A percentile compares a stretch with the other conserved stretches of the same genome.
Conservation (phyloP, 805 yeast genomes). For the Nakazawaea peltata region DNA sequence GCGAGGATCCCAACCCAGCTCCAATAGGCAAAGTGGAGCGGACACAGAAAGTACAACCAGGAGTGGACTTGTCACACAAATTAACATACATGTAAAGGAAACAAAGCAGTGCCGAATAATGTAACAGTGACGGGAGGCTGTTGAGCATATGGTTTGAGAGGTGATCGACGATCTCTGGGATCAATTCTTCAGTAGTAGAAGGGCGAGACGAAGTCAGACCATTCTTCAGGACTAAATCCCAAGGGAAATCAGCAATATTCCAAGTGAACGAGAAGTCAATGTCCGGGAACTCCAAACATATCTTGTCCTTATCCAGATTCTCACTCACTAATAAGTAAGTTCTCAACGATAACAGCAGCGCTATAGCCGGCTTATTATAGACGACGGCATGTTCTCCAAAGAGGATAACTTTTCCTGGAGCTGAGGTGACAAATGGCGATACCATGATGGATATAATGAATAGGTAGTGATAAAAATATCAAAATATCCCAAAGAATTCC, state of each 20-base stretch:
- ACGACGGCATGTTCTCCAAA: slow-evolving; percentile 98
- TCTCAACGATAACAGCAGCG: slow-evolving; percentile 85
- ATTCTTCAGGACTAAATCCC: slow-evolving; percentile 27
- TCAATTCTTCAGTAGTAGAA: slow-evolving; percentile 42
- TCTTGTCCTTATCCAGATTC: slow-evolving; percentile 28
- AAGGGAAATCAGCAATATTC: slow-evolving; percentile 55
- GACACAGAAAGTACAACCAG: slow-evolving; percentile 53
- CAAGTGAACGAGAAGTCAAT: slow-evolving; percentile 60
- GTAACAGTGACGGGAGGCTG: slow-evolving; percentile 45
- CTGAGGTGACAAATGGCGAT: slow-evolving; percentile 67
- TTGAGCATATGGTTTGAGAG: slow-evolving; percentile 33
- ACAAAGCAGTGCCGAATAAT: slow-evolving; percentile 72
- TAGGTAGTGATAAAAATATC: background rate
- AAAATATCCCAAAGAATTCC: too few relatives aligned
- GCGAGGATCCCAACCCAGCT: slow-evolving; percentile 95
- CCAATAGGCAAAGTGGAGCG: slow-evolving; percentile 90
- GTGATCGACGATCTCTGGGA: slow-evolving; percentile 47
- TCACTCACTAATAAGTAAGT: slow-evolving; percentile 68
- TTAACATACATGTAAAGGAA: slow-evolving; percentile 71
- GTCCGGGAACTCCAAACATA: slow-evolving; percentile 78
- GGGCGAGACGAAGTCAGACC: slow-evolving; percentile 12
- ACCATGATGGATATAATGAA: too few relatives aligned
- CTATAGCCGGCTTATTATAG: slow-evolving; percentile 87
- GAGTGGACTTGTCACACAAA: slow-evolving; percentile 37
- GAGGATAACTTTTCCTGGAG: slow-evolving; percentile 94